Percentiles rank a stretch among this genome's conserved stretches.
Evolutionary conservation across 768 basidiomycete species (phyloP).

Genomic region (Hydnomerulius pinastri): DNA sequence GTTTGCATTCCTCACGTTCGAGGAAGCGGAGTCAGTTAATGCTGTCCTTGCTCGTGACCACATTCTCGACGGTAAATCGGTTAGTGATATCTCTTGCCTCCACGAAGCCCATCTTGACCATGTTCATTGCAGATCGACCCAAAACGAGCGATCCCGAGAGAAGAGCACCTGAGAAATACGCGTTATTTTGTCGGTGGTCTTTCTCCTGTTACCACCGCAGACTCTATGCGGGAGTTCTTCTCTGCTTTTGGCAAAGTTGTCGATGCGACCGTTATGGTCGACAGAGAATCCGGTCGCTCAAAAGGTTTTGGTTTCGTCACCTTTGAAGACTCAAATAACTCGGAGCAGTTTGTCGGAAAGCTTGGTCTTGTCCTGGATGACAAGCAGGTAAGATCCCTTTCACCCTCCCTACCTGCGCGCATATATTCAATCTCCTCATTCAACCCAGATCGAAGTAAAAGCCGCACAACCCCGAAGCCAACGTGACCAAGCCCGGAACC

Average conservation of each 20-base stretch:
- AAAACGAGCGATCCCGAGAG: slow-evolving; percentile 82
- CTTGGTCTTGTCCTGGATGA: slow-evolving; percentile 73
- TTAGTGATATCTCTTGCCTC: slow-evolving; percentile 32
- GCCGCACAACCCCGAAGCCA: slow-evolving; percentile 73
- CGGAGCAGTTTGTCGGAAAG: slow-evolving; percentile 67
- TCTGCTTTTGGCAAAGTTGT: slow-evolving; percentile 74
- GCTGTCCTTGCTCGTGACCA: slow-evolving; percentile 69
- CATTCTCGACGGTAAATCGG: slow-evolving; percentile 76
- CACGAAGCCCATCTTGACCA: slow-evolving; percentile 2
- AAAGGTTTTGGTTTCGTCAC: slow-evolving; percentile 90
- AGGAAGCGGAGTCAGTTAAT: slow-evolving; percentile 62
- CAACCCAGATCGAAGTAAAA: slow-evolving; percentile 75
- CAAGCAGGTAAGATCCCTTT: slow-evolving; percentile 57
- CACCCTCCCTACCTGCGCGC: not conserved
- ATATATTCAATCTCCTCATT: not conserved
- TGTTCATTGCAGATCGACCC: slow-evolving; percentile 68
- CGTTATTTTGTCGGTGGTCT: slow-evolving; percentile 85
- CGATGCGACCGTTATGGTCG: slow-evolving; percentile 86
- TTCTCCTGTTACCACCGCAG: slow-evolving; percentile 64
- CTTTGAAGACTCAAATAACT: slow-evolving; percentile 63
- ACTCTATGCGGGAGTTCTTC: slow-evolving; percentile 72
- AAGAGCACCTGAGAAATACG: slow-evolving; percentile 74
- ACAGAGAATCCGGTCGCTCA: slow-evolving; percentile 69
- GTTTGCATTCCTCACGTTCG: slow-evolving; percentile 85
- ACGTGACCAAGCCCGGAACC: slow-evolving; percentile 52